Evolutionary conservation across 495 filamentous ascomycete genomes (phyloP), one percentile per base, ranked within the genome.

Genomic region (Bacidia rubella): DNA sequence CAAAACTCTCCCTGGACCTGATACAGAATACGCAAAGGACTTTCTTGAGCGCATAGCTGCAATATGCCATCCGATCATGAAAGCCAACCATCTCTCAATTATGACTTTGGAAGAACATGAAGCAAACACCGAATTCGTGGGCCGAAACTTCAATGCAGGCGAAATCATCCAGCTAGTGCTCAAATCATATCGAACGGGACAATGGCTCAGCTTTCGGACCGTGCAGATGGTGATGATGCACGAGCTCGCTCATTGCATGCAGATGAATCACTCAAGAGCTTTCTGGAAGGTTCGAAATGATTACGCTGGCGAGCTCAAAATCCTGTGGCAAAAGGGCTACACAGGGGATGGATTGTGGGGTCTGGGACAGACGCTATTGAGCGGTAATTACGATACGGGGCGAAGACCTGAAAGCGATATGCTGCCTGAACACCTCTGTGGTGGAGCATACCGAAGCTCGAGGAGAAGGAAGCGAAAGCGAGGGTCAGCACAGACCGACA

Each of bases 221-320:
- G 83, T 90, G 15, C 81, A 86, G 68, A 86, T 89, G 79, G 83
- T 89, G 27, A 89, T 90, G 84, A 84, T 87, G 77, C 84, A 87
- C 59, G 68, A 74, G 56, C 67, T 90, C 17, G 86, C 86, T 17
- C 86, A 90, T 59, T 83, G 80, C 66, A 79, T 85, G 63, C 79
- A 90, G 57, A 90, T 90, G 86, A 89, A 90, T 59, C 86, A 90
- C 55, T 78, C 74, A 1, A 67, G 70, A 43, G 75, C 70, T 2
- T 90, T 89, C 62, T 90, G 86, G 86, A 73, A 72, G 21, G 80
- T 86, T 15, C 65, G 84, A 26, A 82, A 87, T 61, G 59, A 66
- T 47, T 87, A 80, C 61, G 79, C 83, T 11, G 70, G 65, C 25
- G 73, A 85, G 29, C 76, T 90, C 72, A 70, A 74, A 45, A 69